Conservation (phyloP, 192 early-diverging fungal genomes). For the Powellomyces hirtus region DNA sequence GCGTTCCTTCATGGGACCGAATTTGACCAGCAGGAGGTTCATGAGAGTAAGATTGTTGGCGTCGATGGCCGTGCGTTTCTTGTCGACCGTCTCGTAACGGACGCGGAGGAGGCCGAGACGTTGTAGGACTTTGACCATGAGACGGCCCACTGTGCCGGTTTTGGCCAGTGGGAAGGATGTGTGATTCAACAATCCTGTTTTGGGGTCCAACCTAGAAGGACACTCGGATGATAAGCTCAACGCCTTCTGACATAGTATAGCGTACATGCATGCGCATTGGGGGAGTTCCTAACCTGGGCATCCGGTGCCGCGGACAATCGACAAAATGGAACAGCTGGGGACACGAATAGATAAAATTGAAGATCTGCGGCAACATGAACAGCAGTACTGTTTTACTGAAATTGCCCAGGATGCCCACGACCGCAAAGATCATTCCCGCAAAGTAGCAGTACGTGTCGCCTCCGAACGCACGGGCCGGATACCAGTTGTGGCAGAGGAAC, state of each 20-base stretch:
- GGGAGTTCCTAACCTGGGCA: conserved; percentile 64
- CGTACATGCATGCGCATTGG: neutral
- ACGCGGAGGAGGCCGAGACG: conserved; percentile 46
- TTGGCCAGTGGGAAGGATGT: conserved; percentile 34
- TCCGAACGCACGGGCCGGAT: conserved; percentile 87
- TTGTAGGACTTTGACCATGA: conserved; percentile 55
- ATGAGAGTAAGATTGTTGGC: conserved; percentile 92
- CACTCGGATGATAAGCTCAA: neutral
- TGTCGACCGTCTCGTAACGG: conserved; percentile 49
- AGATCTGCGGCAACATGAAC: conserved; percentile 94
- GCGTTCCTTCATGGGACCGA: conserved; percentile 72
- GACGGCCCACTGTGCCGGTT: conserved; percentile 45
- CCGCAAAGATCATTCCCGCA: conserved; percentile 99
- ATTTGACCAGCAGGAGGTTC: conserved; percentile 80
- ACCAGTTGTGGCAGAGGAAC: conserved; percentile 88
- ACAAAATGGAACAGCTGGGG: conserved; percentile 95
- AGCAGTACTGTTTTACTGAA: conserved; percentile 91
- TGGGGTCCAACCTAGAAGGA: conserved; percentile 37
- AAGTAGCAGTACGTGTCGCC: conserved; percentile 98
- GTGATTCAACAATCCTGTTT: conserved; percentile 41
- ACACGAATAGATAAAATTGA: conserved; percentile 94
- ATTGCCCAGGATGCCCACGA: conserved; percentile 91
- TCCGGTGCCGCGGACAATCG: conserved; percentile 91
- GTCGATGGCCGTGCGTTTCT: conserved; percentile 49
- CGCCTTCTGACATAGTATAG: neutral